Evolutionary conservation across 495 filamentous ascomycete species (phyloP), one percentile per base, ranked within the genome.

Genomic region (Bryoglossum gracile): DNA sequence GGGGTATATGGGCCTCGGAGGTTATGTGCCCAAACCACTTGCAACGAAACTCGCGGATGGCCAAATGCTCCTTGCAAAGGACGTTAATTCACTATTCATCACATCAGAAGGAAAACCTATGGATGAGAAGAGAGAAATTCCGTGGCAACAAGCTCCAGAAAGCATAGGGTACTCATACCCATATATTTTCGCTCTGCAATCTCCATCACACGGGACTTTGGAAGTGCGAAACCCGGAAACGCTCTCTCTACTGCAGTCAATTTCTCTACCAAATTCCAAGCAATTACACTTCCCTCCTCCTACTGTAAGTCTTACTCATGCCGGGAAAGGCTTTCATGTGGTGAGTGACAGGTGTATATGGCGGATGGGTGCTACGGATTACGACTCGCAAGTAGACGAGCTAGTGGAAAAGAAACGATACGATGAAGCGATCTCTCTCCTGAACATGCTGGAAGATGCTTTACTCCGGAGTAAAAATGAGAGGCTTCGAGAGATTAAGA

Each of bases 181-280:
- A 0, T 99, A 96, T 59, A 73, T 99, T 33, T 68, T 99, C 30
- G 86, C 89, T 2, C 72, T 99, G 3, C 91, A 94, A 59, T 70
- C 84, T 21, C 77, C 87, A 2, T 75, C 84, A 2, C 94, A 92
- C 64, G 94, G 94, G 2, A 78, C 81, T 8, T 66, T 99, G 21
- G 94, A 97, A 59, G 82, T 97, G 4, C 75, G 92, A 13, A 99
- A 97, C 58, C 94, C 92, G 0, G 86, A 94, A 41, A 96, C 90
- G 0, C 61, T 96, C 33, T 89, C 81, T 26, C 65, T 97, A 9
- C 71, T 97, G 4, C 92, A 99, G 65, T 86, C 82, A 0, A 84
- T 97, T 39, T 69, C 78, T 5, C 69, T 99, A 14, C 83, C 87
- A 0, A 82, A 78, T 6, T 92, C 92, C 0, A 84, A 74, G 28